phyloP scores from a whole-genome alignment of 2,329 filamentous ascomycete species.

The Trichophyton verrucosum region DNA sequence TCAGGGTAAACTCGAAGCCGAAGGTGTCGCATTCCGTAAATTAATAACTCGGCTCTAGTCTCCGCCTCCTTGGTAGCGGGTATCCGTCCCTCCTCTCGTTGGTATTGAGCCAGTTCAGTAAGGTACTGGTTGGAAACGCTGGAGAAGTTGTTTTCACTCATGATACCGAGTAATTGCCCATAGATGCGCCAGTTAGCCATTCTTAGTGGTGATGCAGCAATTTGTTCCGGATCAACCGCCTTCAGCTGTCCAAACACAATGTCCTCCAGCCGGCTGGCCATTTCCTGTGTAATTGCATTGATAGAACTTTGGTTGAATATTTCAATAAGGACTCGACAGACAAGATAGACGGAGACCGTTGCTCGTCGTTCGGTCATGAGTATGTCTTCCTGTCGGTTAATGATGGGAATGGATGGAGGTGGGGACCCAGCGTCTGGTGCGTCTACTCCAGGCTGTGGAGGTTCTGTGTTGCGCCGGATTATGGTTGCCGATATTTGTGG shows the following conservation, averaged over 20 bases:
- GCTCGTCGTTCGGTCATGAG: constrained; percentile 76
- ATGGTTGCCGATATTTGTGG: constrained; percentile 36
- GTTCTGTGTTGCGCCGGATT: constrained; percentile 63
- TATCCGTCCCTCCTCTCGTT: constrained; percentile 53
- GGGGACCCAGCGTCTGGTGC: constrained; percentile 21
- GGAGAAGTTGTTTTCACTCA: constrained; percentile 85
- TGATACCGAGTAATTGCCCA: constrained; percentile 81
- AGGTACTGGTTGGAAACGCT: constrained; percentile 75
- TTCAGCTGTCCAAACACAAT: constrained; percentile 96
- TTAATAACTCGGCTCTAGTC: constrained; percentile 70
- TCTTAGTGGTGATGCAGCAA: constrained; percentile 58
- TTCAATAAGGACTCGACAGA: constrained; percentile 86
- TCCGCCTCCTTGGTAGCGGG: constrained; percentile 50
- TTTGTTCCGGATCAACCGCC: constrained; percentile 70
- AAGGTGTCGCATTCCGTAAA: constrained; percentile 84
- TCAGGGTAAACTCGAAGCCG: constrained; percentile 62
- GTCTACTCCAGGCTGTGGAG: constrained; percentile 39
- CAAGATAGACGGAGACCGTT: constrained; percentile 87
- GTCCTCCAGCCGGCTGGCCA: constrained; percentile 85
- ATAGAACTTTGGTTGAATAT: constrained; percentile 85
- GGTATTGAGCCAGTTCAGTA: constrained; percentile 61
- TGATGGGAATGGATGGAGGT: constrained; percentile 22
- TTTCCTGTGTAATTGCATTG: constrained; percentile 69
- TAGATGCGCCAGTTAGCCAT: constrained; percentile 95
- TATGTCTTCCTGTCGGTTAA: constrained; percentile 54